Conservation (phyloP, 306 rosid species). For the Crataegus laevigata region DNA sequence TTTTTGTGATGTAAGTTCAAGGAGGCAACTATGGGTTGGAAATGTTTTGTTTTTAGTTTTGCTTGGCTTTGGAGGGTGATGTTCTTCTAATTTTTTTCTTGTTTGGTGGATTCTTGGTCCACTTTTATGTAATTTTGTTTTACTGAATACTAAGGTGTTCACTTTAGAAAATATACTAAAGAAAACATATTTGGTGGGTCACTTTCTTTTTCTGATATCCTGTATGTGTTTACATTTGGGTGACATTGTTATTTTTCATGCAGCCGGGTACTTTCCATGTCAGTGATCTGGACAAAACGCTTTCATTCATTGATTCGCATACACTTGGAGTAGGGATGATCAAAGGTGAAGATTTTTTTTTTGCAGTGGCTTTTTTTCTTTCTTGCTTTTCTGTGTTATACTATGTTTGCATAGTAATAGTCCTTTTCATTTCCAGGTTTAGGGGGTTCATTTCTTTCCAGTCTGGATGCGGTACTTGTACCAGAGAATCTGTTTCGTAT, state of each 20-base stretch:
- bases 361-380: background rate
- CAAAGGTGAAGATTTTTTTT: constrained; percentile 33
- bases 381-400: background rate
- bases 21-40: too few relatives aligned
- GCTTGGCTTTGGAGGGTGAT: background rate
- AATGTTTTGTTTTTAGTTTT: background rate
- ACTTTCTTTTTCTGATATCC: background rate
- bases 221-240: background rate
- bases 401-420: background rate
- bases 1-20: too few relatives aligned
- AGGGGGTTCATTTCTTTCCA: constrained; percentile 36
- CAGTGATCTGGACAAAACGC: constrained; percentile 48
- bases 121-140: background rate
- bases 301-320: constrained; percentile 58
- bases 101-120: background rate
- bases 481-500: constrained; percentile 77
- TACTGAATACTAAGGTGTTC: background rate
- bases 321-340: constrained; percentile 51
- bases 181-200: background rate
- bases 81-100: background rate
- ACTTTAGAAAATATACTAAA: background rate
- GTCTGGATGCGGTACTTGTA: constrained; percentile 59
- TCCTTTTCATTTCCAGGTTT: constrained; percentile 33
- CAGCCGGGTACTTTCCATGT: constrained; percentile 55
- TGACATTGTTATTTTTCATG: constrained; percentile 19